Conservation (phyloP, 75 land plant species). For the Larix kaempferi region DNA sequence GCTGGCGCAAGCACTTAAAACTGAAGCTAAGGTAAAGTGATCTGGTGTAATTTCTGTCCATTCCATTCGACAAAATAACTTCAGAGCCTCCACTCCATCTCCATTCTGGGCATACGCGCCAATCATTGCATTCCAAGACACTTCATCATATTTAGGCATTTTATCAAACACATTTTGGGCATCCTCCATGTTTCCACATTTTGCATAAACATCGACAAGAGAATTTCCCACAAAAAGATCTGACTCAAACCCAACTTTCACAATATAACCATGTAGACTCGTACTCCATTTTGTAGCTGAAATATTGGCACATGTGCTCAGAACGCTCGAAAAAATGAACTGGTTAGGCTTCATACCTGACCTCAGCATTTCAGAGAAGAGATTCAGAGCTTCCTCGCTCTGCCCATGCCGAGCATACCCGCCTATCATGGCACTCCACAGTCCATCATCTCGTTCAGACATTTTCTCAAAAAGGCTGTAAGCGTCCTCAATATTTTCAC, state of each 20-base stretch:
- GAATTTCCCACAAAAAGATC: constrained; percentile 39
- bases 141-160: constrained; percentile 13
- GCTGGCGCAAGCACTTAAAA: constrained; percentile 16
- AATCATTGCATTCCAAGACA: constrained; percentile 29
- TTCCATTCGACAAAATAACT: constrained; percentile 12
- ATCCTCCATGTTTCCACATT: constrained; percentile 40
- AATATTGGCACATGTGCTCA: constrained; percentile 35
- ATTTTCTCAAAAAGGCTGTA: constrained; percentile 6
- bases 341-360: constrained; percentile 22
- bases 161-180: constrained; percentile 24
- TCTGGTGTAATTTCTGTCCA: constrained; percentile 2
- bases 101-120: constrained; percentile 11
- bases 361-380: constrained; percentile 18
- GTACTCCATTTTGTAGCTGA: constrained; percentile 12
- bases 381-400: constrained; percentile 25
- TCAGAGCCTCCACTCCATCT: constrained; percentile 13
- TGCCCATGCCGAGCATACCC: constrained; percentile 21
- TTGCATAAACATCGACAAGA: constrained; percentile 45
- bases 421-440: constrained; percentile 11
- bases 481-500: constrained; percentile 28
- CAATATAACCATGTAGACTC: constrained; percentile 38
- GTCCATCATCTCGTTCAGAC: constrained; percentile 5
- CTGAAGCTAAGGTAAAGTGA: constrained; percentile 10
- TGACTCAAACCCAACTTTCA: constrained; percentile 23
- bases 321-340: constrained; percentile 33